These are phyloP conservation scores for Metarhizium robertsii DNA, from an alignment of 2,329 filamentous ascomycete genomes.

Conservation along the genomic window DNA sequence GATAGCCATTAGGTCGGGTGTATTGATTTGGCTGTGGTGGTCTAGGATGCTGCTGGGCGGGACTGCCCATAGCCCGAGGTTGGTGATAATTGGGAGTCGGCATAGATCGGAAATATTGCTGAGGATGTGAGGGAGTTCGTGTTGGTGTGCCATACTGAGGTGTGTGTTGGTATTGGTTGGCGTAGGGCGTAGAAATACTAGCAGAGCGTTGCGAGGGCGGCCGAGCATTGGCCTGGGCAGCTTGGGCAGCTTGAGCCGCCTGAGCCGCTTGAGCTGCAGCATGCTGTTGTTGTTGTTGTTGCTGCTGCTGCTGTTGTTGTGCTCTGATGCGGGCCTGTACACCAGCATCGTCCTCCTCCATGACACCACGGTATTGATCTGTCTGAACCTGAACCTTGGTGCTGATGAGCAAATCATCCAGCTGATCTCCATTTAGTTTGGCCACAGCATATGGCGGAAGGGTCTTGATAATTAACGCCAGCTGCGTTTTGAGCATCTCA, in stretches of 20 bases:
- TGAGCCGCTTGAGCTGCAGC: not conserved
- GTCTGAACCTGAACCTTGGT: slow-evolving; percentile 65
- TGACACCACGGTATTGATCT: slow-evolving; percentile 64
- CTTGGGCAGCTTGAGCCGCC: not conserved
- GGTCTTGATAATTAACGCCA: slow-evolving; percentile 62
- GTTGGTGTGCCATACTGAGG: slow-evolving; percentile 38
- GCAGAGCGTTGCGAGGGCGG: slow-evolving; percentile 26
- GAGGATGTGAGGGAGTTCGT: slow-evolving; percentile 33
- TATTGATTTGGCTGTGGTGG: slow-evolving; percentile 38
- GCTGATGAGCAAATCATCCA: slow-evolving; percentile 76
- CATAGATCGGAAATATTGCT: slow-evolving; percentile 34
- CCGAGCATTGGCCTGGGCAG: slow-evolving; percentile 22
- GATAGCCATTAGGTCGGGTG: slow-evolving; percentile 38
- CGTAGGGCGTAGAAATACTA: slow-evolving; percentile 30
- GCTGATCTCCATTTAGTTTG: slow-evolving; percentile 75
- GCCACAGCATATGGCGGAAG: slow-evolving; percentile 80
- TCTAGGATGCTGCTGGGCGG: slow-evolving; percentile 20
- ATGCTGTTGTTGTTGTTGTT: not conserved
- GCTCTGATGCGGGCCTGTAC: slow-evolving; percentile 40
- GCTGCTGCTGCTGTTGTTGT: slow-evolving; percentile 19
- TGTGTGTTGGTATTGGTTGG: slow-evolving; percentile 31
- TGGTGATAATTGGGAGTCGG: slow-evolving; percentile 34
- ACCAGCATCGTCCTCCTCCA: slow-evolving; percentile 72
- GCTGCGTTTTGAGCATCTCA: slow-evolving; percentile 63
- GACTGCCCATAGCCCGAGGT: slow-evolving; percentile 24